A percentile compares a stretch with the other conserved stretches of the same genome.
phyloP scores from a whole-genome alignment of 306 rosid species.

The Vigna reflexopilosa region DNA sequence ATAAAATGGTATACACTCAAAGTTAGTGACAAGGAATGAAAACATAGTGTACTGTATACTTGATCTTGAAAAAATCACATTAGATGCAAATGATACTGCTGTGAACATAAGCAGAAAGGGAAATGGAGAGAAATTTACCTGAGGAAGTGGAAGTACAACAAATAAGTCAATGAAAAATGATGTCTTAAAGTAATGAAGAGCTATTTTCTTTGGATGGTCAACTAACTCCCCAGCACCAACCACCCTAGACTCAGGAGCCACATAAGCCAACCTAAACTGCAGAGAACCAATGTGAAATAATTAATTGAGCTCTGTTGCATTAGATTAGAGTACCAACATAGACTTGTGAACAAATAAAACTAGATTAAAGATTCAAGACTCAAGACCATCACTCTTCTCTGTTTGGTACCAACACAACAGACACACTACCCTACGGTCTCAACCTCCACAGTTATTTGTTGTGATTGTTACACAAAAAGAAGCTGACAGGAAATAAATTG shows the following conservation, averaged over 20 bases:
- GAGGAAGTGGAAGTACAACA: constrained; percentile 85
- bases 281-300: constrained; percentile 33
- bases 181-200: constrained; percentile 65
- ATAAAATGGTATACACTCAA: neutral
- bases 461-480: neutral
- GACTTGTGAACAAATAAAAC: neutral
- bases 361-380: constrained; percentile 8
- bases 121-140: constrained; percentile 52
- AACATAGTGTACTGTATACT: neutral
- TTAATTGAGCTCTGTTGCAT: constrained; percentile 6
- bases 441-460: constrained; percentile 9
- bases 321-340: constrained; percentile 8
- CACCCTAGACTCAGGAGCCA: constrained; percentile 83
- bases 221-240: constrained; percentile 92
- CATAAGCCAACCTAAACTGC: constrained; percentile 95
- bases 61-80: constrained; percentile 7
- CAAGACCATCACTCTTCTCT: constrained; percentile 17
- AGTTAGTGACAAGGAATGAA: constrained; percentile 5
- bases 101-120: neutral
- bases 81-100: neutral
- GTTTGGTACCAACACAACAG: neutral
- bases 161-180: constrained; percentile 70
- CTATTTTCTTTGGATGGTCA: constrained; percentile 83
- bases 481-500: neutral
- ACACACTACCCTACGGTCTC: neutral